Base-by-base conservation (phyloP, 176 grass and related monocot species). In the Cenchrus fungigraminus region DNA sequence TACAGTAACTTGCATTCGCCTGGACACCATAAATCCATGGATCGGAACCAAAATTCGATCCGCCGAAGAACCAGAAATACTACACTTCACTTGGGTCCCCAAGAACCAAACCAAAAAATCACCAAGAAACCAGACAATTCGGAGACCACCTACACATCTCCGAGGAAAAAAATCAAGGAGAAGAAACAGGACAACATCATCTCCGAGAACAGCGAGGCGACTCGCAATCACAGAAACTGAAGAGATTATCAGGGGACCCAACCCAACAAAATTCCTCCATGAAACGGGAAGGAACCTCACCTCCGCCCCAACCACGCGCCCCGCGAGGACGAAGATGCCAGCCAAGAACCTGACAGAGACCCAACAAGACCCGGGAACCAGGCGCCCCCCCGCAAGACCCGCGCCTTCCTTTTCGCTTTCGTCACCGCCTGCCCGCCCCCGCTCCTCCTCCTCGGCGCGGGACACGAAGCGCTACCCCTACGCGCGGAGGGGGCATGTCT, bases 311-410 rank as follows among this genome's bases (percentile, higher is more conserved):
- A 51, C 28, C 28, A 4, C 78, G 9, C 8, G 6, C 8, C 61
- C 10, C 6, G 50, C 9, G 12, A 25, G 29, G 65, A 11, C n/a
- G 43, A 34, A 9, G 28, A 15, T 6, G 49, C 29, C 31, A 9
- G 63, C 31, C 65, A 62, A 25, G 15, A 40, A 40, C 37, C 37
- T 3, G 37, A 4, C 31, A 32, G 31, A 32, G 1, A 2, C 31
- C 31, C 70, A 60, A 42, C 82, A 81, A 46, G 70, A 69, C 77
- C 82, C 71, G 28, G 82, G 59, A 89, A 59, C 25, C 16, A 8
- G 53, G 65, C 47, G 5, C 46, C 43, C 9, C 53, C 74, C 32
- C 50, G 16, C 14, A 59, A 49, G 78, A 87, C 81, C 37, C 40
- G 86, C 74, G 32, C 65, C 29, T 42, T 32, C 46, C 28, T 45